These are phyloP conservation scores for Ascochyta rabiei DNA, from an alignment of 2,329 filamentous ascomycete species.

Conservation along the genomic window DNA sequence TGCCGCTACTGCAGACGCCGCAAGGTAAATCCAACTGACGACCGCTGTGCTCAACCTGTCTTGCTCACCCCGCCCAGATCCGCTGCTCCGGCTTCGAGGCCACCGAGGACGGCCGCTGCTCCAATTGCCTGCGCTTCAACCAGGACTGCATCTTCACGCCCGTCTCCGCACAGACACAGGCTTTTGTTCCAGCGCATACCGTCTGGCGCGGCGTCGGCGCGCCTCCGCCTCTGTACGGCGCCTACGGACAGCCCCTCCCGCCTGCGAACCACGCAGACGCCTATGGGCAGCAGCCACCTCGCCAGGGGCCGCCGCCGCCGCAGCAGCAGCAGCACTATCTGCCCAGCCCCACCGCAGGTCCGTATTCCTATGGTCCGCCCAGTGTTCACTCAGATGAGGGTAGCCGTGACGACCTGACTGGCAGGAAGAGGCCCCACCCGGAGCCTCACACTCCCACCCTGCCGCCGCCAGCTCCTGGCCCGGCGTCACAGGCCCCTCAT, in stretches of 20 bases:
- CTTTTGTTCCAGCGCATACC: slow-evolving; percentile 74
- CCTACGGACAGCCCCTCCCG: slow-evolving; percentile 58
- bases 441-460: slow-evolving; percentile 59
- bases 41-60: background rate
- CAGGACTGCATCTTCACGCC: slow-evolving; percentile 80
- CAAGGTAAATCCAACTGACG: slow-evolving; percentile 54
- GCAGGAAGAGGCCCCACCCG: slow-evolving; percentile 55
- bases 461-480: slow-evolving; percentile 55
- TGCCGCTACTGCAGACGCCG: slow-evolving; percentile 65
- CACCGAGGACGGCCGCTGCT: slow-evolving; percentile 73
- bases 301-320: slow-evolving; percentile 10
- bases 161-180: slow-evolving; percentile 74
- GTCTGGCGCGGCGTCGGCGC: slow-evolving; percentile 58
- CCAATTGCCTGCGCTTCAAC: slow-evolving; percentile 74
- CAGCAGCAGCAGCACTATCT: slow-evolving; percentile 50
- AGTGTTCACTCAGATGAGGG: slow-evolving; percentile 47
- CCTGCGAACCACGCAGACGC: slow-evolving; percentile 43
- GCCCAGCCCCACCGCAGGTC: slow-evolving; percentile 54
- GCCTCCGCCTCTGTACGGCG: slow-evolving; percentile 58
- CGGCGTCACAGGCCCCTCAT: slow-evolving; percentile 49
- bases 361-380: slow-evolving; percentile 47
- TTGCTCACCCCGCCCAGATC: slow-evolving; percentile 60
- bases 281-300: slow-evolving; percentile 47
- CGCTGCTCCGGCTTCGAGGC: slow-evolving; percentile 77
- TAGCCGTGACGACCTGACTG: slow-evolving; percentile 46